Evolutionary conservation across 345 rosid species (phyloP), one percentile per base, ranked within the genome.

Genomic region (Cardiospermum halicacabum): DNA sequence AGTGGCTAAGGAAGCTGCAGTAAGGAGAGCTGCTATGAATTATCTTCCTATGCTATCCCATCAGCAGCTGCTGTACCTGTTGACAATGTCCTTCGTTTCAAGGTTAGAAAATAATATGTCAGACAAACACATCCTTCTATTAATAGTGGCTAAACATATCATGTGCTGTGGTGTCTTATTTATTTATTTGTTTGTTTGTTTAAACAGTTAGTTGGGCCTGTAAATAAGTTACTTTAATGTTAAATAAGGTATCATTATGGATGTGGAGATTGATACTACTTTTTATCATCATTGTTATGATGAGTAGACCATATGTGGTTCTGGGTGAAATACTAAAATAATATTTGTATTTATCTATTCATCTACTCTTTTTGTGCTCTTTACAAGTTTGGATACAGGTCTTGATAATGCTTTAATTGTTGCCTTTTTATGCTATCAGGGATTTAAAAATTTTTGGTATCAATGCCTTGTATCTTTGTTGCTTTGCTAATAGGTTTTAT

Each of bases 31-130:
- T 66, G 99, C 99, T 56, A 94, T 94, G 99, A 94, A 89, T 82
- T 94, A 89, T 84, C 91, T 94, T 67, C 99, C 99, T 27, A 94
- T 94, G 99, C 92, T 94, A 69, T 94, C 99, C 43, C 99, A 94
- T 82, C 96, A 91, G 77, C 99, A 94, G 76, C 87, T 94, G 55
- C 71, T 94, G 25, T 94, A 94, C 82, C 87, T 94, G 70, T 78
- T 94, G 87, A 94, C 99, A 21, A 94, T 94, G 97, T 94, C 99
- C 19, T 94, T 94, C 69, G 88, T 86, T 68, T 84, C 87, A 62
- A 94, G 97, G 99, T 87, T 40, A 78, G 86, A 42, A n/a, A n/a
- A n/a, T 65, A 36, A 25, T 64, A 56, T 67, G 27, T 61, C 49
- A 45, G 56, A 47, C 59, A 39, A 34, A 34, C 10, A 34, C 34